Conservation (phyloP, 257 asterid species). For the Leonotis leonurus region DNA sequence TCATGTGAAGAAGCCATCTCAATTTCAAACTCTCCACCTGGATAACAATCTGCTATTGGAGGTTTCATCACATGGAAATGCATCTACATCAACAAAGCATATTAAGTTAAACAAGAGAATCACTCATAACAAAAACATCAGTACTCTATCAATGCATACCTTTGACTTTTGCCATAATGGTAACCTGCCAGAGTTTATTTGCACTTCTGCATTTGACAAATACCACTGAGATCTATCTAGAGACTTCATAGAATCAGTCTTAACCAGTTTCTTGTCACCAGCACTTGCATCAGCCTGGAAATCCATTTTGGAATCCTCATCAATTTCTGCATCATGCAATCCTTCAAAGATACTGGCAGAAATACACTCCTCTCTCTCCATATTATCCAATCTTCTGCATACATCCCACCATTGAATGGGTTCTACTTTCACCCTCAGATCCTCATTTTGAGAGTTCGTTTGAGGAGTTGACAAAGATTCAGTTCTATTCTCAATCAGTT, state of each 20-base stretch:
- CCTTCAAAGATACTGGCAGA: constrained; percentile 41
- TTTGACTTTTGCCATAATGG: constrained; percentile 64
- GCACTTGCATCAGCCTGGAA: constrained; percentile 20
- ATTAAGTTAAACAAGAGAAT: constrained; percentile 10
- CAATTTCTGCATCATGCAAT: constrained; percentile 28
- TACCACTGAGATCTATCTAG: constrained; percentile 45
- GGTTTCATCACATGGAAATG: constrained; percentile 44
- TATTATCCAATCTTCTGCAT: constrained; percentile 61
- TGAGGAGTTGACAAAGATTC: constrained; percentile 30
- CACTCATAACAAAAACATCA: neutral
- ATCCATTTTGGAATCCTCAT: constrained; percentile 27
- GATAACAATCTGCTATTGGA: constrained; percentile 28
- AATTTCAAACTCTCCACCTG: constrained; percentile 51
- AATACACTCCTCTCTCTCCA: constrained; percentile 53
- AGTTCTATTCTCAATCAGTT: constrained; percentile 30
- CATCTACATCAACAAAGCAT: constrained; percentile 34
- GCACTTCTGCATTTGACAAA: constrained; percentile 67
- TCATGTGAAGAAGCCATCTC: constrained; percentile 49
- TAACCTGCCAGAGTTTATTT: constrained; percentile 40
- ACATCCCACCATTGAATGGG: constrained; percentile 83
- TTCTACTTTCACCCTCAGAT: constrained; percentile 52
- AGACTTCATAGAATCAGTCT: constrained; percentile 27
- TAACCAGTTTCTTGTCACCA: constrained; percentile 24
- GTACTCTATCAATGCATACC: constrained; percentile 23
- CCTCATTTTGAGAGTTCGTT: constrained; percentile 43